A percentile compares a stretch with the other conserved stretches of the same genome.
phyloP scores from a whole-genome alignment of 2,329 filamentous ascomycete genomes.

The Coniochaeta ligniaria region DNA sequence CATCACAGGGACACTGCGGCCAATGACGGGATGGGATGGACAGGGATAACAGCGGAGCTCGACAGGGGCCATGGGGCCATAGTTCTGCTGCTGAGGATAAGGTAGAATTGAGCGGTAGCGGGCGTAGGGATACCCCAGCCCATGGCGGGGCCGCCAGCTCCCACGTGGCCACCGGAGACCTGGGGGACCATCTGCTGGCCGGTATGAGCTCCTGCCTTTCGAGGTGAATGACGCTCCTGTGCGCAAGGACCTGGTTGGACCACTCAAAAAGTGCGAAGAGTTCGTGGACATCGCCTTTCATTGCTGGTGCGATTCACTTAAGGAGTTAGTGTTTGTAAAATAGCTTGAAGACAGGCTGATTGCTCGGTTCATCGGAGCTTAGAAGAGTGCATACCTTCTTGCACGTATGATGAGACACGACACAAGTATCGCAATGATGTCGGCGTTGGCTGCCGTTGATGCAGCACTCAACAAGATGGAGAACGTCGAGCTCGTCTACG shows the following conservation, averaged over 20 bases:
- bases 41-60: not conserved
- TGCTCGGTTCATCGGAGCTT: no score
- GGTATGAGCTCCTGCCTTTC: conserved; percentile 14
- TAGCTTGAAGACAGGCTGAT: not conserved
- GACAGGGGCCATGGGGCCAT: conserved; percentile 18
- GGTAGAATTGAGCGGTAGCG: conserved; percentile 26
- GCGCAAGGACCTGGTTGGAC: not conserved
- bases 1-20: not conserved
- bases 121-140: conserved; percentile 25
- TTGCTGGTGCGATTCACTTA: not conserved
- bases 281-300: not conserved
- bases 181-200: conserved; percentile 29
- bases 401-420: not conserved
- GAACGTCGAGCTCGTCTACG: not conserved
- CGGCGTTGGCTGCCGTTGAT: not conserved
- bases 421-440: not conserved
- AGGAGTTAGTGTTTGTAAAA: not conserved
- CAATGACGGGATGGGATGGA: not conserved
- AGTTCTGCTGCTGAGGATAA: conserved; percentile 16
- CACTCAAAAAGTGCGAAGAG: not conserved
- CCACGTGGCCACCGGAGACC: conserved; percentile 20
- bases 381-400: not conserved
- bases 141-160: conserved; percentile 35
- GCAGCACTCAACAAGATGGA: not conserved
- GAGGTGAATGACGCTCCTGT: not conserved